Base-by-base conservation (phyloP, 345 rosid genomes). In the Eucalyptus regnans region DNA sequence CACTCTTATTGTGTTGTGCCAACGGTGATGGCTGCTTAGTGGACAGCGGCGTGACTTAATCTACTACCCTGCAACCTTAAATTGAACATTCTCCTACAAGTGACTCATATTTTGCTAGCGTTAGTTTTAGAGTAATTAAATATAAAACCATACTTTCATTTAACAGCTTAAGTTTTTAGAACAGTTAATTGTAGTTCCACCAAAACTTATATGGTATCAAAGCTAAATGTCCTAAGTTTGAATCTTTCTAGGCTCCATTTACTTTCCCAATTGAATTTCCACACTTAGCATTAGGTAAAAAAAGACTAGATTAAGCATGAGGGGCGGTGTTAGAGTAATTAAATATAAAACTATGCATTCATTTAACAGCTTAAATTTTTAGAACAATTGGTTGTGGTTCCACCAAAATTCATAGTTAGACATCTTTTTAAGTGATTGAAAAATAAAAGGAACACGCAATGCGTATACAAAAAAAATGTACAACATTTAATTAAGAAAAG, bases 71-170 rank as follows among this genome's bases (percentile, higher is more conserved):
- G 7, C 23, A 31, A 1, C 23, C 22, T 33, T 68, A 68, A 31
- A 68, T 68, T 33, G 80, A 68, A 68, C 44, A 68, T 16, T 68
- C 23, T 68, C 44, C 44, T 31, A 0, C 80, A 17, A 68, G 80
- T 8, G 80, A 33, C 44, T 33, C 20, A 17, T 68, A 68, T 33
- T 17, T 68, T 68, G 80, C 2, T 33, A 68, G 6, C 13, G 2
- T 33, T 7, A 52, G 56, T 52, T 52, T 52, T 52, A 52, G 23
- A 52, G 10, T 52, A 52, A 52, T 52, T 18, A 52, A 52, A 18
- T 18, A 52, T 52, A 52, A 52, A 18, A 52, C 0, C 0, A 52
- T 18, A 1, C 0, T 2, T 52, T 0, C 10, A 52, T 52, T 0
- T 52, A 52, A 52, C 1, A 18, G 0, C 10, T 0, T 52, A 18